Conservation (phyloP, 768 basidiomycete genomes). For the Phallus indusiatus region DNA sequence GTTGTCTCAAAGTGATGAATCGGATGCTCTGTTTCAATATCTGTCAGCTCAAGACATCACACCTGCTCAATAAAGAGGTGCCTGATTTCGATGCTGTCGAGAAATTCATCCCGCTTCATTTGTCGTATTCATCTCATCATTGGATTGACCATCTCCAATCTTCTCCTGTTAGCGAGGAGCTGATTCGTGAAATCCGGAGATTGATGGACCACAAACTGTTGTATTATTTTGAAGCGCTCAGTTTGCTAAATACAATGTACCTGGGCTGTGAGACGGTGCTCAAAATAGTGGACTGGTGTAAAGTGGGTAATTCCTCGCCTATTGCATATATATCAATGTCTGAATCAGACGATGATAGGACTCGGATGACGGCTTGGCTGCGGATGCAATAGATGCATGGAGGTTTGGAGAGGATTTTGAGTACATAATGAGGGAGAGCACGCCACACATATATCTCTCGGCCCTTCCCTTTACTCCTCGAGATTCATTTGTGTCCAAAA, state of each 20-base stretch:
- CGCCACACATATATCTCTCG: constrained; percentile 30
- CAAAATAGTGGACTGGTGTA: background rate
- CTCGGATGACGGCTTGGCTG: constrained; percentile 1
- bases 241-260: constrained; percentile 15
- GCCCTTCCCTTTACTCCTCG: too few species aligned
- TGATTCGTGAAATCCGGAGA: constrained; percentile 11
- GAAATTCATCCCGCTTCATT: constrained; percentile 18
- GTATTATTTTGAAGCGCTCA: constrained; percentile 31
- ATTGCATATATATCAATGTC: background rate
- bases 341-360: background rate
- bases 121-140: constrained; percentile 28
- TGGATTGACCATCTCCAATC: constrained; percentile 23
- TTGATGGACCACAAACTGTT: constrained; percentile 18
- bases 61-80: too few species aligned
- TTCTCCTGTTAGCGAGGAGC: constrained; percentile 8
- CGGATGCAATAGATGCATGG: constrained; percentile 16
- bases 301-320: constrained; percentile 1
- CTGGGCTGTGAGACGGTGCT: constrained; percentile 11
- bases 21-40: too few species aligned
- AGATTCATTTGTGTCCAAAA: too few species aligned
- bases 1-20: too few species aligned
- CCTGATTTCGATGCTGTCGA: constrained; percentile 15
- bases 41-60: too few species aligned
- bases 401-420: constrained; percentile 25
- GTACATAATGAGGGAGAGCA: constrained; percentile 21